Conservation (phyloP, 352 stramenopile species). For the Aphanomyces stellatus region DNA sequence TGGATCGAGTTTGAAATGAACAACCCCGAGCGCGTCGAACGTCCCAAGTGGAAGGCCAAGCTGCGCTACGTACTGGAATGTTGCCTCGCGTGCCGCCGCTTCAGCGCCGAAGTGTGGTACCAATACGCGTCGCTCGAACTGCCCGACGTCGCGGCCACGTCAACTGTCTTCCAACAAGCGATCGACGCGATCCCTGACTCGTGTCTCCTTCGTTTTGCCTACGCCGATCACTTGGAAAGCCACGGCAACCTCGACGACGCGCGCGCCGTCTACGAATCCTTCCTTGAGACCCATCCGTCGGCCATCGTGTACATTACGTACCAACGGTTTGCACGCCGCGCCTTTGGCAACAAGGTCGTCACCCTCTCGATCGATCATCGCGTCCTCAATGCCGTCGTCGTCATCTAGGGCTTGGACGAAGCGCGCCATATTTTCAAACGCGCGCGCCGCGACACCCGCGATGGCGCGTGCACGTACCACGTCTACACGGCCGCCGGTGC, state of each 20-base stretch:
- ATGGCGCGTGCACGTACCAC: constrained; percentile 74
- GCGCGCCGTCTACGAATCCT: constrained; percentile 72
- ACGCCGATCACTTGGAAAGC: constrained; percentile 73
- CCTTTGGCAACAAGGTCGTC: constrained; percentile 50
- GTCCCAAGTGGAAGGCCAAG: constrained; percentile 62
- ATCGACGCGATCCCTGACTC: constrained; percentile 73
- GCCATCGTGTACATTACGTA: constrained; percentile 78
- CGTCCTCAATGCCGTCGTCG: not conserved
- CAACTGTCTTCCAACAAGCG: constrained; percentile 54
- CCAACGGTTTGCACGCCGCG: constrained; percentile 72
- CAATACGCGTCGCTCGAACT: constrained; percentile 79
- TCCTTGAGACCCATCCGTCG: constrained; percentile 65
- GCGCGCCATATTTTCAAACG: constrained; percentile 74
- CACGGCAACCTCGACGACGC: constrained; percentile 45
- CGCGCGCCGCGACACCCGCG: constrained; percentile 71
- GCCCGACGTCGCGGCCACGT: constrained; percentile 61
- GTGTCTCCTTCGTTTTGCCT: constrained; percentile 70
- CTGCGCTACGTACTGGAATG: constrained; percentile 79
- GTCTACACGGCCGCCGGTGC: constrained; percentile 75
- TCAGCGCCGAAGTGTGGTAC: constrained; percentile 78
- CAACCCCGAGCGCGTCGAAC: constrained; percentile 76
- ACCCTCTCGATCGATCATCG: not conserved
- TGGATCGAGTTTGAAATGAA: constrained; percentile 64
- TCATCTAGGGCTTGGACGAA: constrained; percentile 40
- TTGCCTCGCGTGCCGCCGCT: constrained; percentile 65